A percentile compares a stretch with the other conserved stretches of the same genome.
These are phyloP conservation scores for Trapa bicornis DNA, from an alignment of 345 rosid species.

Conservation along the genomic window DNA sequence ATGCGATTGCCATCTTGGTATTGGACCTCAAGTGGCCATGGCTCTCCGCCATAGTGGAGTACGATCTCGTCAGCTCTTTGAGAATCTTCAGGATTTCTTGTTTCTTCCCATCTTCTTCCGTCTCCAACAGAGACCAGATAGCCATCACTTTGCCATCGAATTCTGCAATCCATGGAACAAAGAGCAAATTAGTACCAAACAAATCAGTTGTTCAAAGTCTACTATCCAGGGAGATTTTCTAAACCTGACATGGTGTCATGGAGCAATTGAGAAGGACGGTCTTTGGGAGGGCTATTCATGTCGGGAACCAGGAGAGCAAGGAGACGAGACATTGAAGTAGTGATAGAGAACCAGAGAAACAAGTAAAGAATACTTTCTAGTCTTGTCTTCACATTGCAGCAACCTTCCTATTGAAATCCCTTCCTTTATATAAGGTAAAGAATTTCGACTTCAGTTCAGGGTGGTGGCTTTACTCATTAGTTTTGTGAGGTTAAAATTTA, in stretches of 20 bases:
- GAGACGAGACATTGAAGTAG: no score
- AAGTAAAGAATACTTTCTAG: no score
- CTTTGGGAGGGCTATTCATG: not conserved
- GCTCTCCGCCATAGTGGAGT: conserved; percentile 21
- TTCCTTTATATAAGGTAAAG: not conserved
- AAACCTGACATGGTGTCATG: conserved; percentile 26
- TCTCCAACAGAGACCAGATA: conserved; percentile 20
- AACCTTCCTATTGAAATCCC: no score
- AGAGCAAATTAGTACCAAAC: not conserved
- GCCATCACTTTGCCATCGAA: conserved; percentile 21
- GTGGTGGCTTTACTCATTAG: not conserved
- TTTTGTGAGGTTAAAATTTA: not conserved
- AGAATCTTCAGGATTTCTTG: conserved; percentile 19
- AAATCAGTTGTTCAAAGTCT: no score
- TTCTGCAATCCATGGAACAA: conserved; percentile 19
- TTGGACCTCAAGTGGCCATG: conserved; percentile 24
- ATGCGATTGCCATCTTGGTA: conserved; percentile 5
- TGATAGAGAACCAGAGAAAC: no score
- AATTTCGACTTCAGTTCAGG: not conserved
- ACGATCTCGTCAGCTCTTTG: conserved; percentile 24
- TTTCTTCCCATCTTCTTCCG: conserved; percentile 4
- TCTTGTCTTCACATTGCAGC: no score
- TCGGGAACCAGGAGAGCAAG: no score
- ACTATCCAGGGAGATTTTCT: not conserved
- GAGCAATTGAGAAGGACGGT: conserved; percentile 26